Base-by-base conservation (phyloP, 176 grass and related monocot genomes). In the Panicum miliaceum region DNA sequence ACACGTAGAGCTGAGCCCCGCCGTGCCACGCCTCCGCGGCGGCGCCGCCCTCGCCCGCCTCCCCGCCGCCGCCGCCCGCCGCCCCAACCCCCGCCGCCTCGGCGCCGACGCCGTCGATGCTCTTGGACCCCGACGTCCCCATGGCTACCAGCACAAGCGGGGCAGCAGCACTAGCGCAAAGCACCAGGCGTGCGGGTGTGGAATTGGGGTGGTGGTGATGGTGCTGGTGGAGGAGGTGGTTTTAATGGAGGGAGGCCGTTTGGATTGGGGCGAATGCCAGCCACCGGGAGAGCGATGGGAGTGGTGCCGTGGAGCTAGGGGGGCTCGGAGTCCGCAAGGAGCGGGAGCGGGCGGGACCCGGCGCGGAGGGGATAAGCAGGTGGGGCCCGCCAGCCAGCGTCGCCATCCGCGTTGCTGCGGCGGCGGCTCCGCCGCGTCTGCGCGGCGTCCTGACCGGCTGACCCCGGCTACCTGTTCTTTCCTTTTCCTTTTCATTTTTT, bases 1-100 rank as follows among this genome's bases (percentile, higher is more conserved):
- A 95, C 23, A 99, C 93, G 86, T 92, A 99, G 42, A 99, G 91
- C 89, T 99, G 96, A 57, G 86, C 94, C 14, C 92, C 92, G 60
- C 93, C 96, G 82, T 96, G 93, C 86, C 93, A 91, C 86, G 89
- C 79, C 78, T 81, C 91, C 71, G 18, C 68, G 26, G 10, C 75
- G 46, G 14, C 29, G 68, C 64, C 69, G 53, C 76, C 73, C 75
- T 63, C 83, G 72, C 71, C 85, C 40, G 16, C 91, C 14, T 3
- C 48, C 20, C 26, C 87, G 38, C 15, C 59, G 38, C 15, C 59
- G 68, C 70, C 75, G 56, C 79, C 81, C 77, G 4, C 64, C 50
- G 6, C 64, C 38, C 59, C 43, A 32, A 37, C 66, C 19, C 56
- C 81, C 81, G 67, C 79, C 35, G 79, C 65, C 0, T 25, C 63